Base-by-base conservation (phyloP, 169 alveolate species). In the Eimeria zaria region DNA sequence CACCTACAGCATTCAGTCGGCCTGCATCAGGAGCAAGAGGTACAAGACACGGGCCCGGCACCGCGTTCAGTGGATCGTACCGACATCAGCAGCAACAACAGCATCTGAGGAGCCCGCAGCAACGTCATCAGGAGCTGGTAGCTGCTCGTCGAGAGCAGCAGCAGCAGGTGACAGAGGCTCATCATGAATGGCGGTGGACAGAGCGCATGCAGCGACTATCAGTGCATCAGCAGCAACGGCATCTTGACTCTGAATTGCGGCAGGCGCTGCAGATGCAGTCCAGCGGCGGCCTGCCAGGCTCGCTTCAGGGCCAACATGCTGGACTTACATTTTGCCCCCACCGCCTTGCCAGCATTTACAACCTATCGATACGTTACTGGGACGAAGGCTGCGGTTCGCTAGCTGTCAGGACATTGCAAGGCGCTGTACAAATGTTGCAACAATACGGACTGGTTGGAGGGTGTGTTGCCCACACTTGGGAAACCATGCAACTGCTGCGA, bases 321-420 rank as follows among this genome's bases (percentile, higher is more conserved):
- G 91, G 91, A 16, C 36, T 22, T 6, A 5, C 91, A 36, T 83
- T 83, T 55, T 83, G 76, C 33, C 91, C 91, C 6, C 74, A 83
- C 14, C 91, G 91, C 76, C 91, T 83, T 22, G 91, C 91, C 48
- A 83, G 91, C 74, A 83, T 83, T 12, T 83, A 83, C 91, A 83
- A 83, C 71, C 91, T 83, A 20, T 83, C 91, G 14, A 83, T 83
- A 83, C 91, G 91, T 2, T 83, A 83, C 53, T 83, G 91, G 91
- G 91, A 83, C 67, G 91, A 83, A 58, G 91, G 91, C 58, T 83
- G 91, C 53, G 91, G 51, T 12, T 53, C 53, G 20, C 74, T 83
- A 48, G 91, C 91, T 53, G 74, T 39, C 33, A 11, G 91, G 74
- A 83, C 91, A 53, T 55, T 83, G 53, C 73, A 83, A 55, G 58